A percentile compares a stretch with the other conserved stretches of the same genome.
These are phyloP conservation scores for Lasiodiplodia sp. DNA, from an alignment of 2,329 filamentous ascomycete genomes.

Conservation along the genomic window DNA sequence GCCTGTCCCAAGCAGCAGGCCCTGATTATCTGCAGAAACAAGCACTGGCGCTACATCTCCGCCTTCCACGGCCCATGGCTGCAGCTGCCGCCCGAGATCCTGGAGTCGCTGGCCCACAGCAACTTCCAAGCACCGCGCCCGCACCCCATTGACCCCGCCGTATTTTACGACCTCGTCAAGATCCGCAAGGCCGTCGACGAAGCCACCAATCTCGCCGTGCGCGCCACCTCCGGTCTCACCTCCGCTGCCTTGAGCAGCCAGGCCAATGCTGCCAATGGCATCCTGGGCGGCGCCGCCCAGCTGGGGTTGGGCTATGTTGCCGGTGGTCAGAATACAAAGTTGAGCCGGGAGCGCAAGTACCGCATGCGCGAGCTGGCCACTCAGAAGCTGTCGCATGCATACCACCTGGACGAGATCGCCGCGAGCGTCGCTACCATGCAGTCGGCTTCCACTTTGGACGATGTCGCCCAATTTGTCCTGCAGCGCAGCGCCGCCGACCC, in stretches of 20 bases:
- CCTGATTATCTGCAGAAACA: conserved; percentile 53
- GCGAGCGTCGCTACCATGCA: conserved; percentile 87
- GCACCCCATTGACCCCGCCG: conserved; percentile 77
- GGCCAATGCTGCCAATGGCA: conserved; percentile 59
- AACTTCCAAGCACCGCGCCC: conserved; percentile 81
- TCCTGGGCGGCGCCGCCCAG: conserved; percentile 60
- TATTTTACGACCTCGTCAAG: conserved; percentile 85
- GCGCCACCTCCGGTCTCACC: conserved; percentile 76
- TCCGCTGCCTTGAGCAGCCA: conserved; percentile 68
- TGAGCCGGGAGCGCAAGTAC: conserved; percentile 79
- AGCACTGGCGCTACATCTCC: conserved; percentile 84
- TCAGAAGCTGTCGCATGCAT: conserved; percentile 78
- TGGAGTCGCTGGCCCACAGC: conserved; percentile 78
- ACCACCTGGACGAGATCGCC: conserved; percentile 82
- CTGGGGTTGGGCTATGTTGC: conserved; percentile 64
- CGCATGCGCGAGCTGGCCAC: conserved; percentile 83
- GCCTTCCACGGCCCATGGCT: conserved; percentile 86
- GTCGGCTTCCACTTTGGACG: conserved; percentile 76
- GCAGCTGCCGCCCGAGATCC: conserved; percentile 77
- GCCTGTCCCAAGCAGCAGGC: conserved; percentile 26
- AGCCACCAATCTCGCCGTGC: conserved; percentile 77
- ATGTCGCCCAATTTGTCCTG: conserved; percentile 76
- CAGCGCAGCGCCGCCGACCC: conserved; percentile 71
- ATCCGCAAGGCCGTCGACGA: conserved; percentile 82
- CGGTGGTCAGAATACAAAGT: conserved; percentile 63